Conservation (phyloP, 176 grass and related monocot genomes). For the Avena eriantha region DNA sequence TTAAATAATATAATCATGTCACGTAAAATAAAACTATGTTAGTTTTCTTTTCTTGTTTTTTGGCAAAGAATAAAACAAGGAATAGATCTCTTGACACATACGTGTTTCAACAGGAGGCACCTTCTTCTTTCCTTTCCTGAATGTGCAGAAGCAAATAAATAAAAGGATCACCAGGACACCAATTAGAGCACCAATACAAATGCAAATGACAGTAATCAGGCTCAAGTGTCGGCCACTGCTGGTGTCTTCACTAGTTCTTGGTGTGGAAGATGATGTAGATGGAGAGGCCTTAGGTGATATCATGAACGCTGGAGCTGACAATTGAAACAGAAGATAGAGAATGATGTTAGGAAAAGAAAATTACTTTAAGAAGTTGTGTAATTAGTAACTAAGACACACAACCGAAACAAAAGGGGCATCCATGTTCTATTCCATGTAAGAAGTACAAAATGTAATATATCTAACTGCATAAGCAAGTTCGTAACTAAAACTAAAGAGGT, state of each 20-base stretch:
- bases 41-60: not conserved
- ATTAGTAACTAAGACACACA: slow-evolving; percentile 22
- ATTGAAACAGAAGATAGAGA: slow-evolving; percentile 32
- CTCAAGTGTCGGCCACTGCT: slow-evolving; percentile 51
- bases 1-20: not conserved
- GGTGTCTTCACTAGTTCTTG: slow-evolving; percentile 35
- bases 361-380: not conserved
- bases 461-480: not conserved
- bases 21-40: slow-evolving; percentile 2
- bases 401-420: slow-evolving; percentile 8
- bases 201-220: slow-evolving; percentile 68
- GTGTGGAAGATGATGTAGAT: slow-evolving; percentile 45
- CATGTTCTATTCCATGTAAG: not conserved
- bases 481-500: not conserved
- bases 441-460: slow-evolving; percentile 23
- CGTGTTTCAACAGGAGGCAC: slow-evolving; percentile 67
- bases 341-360: slow-evolving; percentile 25
- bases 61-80: slow-evolving; percentile 31
- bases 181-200: slow-evolving; percentile 75
- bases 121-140: slow-evolving; percentile 67
- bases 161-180: slow-evolving; percentile 64
- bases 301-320: slow-evolving; percentile 73
- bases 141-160: slow-evolving; percentile 73
- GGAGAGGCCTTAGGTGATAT: slow-evolving; percentile 71
- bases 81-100: slow-evolving; percentile 48